Evolutionary conservation across 164 flowering plant species (phyloP), one percentile per base, ranked within the genome.

Genomic region (Stephania japonica): DNA sequence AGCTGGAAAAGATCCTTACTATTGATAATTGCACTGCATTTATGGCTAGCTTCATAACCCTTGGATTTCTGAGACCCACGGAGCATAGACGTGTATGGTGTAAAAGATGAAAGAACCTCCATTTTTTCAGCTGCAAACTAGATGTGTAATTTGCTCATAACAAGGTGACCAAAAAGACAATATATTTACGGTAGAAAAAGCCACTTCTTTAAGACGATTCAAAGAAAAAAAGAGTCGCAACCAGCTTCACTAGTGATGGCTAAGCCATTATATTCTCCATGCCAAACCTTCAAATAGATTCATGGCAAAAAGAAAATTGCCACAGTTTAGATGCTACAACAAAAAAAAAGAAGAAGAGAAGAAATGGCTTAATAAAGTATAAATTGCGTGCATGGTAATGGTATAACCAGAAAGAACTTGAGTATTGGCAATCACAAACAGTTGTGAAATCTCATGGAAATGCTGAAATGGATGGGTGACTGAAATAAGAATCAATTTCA

Each of bases 71-170:
- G 43, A 32, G 81, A 76, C 38, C 56, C 24, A 41, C 18, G 70
- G 47, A 69, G 76, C 27, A 73, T 71, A 69, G 74, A 65, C 23
- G 56, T 10, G 42, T 42, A 66, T n/a, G 74, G 50, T 42, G 26
- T 68, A 65, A 10, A 75, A 68, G 67, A 72, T 25, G 75, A 53
- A 50, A 72, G 68, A 4, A 70, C 56, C 65, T 69, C 75, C 81
- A 78, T 78, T 23, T 26, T 26, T 66, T 64, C 25, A 42, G 44
- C 49, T 25, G 42, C 26, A 27, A 47, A 47, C 32, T 44, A 65
- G 69, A 72, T 44, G 26, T 3, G 13, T 19, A 9, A 16, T 42
- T 21, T 21, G 18, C 24, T 72, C 69, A 72, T 13, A 44, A 18
- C 61, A 64, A 42, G 16, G 59, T 13, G 25, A 72, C 7, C 44